Evolutionary conservation across 1,284 basidiomycete species (phyloP).

Genomic region (Violaceomyces palustris): DNA sequence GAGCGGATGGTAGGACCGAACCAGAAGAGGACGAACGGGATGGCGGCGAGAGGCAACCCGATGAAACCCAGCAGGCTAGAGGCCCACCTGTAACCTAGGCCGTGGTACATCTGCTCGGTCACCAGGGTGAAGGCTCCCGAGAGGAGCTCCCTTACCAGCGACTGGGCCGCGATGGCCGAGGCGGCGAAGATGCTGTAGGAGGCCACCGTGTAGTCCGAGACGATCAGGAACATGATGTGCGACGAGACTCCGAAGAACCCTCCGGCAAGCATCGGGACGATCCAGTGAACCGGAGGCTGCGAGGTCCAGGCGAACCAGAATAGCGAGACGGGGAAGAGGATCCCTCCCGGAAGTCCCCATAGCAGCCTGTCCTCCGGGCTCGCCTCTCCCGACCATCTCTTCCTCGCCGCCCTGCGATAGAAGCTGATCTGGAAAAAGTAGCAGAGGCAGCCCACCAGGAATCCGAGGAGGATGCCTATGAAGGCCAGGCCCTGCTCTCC

Average conservation of each 20-base stretch:
- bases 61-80: slow-evolving; percentile 33
- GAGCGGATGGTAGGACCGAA: slow-evolving; percentile 32
- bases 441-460: slow-evolving; percentile 21
- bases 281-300: slow-evolving; percentile 34
- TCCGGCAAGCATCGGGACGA: slow-evolving; percentile 28
- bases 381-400: slow-evolving; percentile 9
- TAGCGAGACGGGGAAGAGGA: slow-evolving; percentile 26
- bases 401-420: slow-evolving; percentile 13
- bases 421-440: slow-evolving; percentile 23
- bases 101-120: slow-evolving; percentile 27
- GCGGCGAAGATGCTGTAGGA: slow-evolving; percentile 37
- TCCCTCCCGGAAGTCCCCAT: slow-evolving; percentile 23
- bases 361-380: slow-evolving; percentile 26
- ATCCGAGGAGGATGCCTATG: slow-evolving; percentile 25
- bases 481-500: slow-evolving; percentile 35
- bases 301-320: slow-evolving; percentile 46
- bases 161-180: slow-evolving; percentile 37
- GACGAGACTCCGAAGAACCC: slow-evolving; percentile 31
- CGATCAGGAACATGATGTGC: slow-evolving; percentile 41
- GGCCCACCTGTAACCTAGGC: slow-evolving; percentile 33
- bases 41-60: slow-evolving; percentile 26
- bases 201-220: slow-evolving; percentile 37
- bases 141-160: slow-evolving; percentile 31
- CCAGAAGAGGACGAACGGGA: slow-evolving; percentile 34
- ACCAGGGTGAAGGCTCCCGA: slow-evolving; percentile 31